phyloP scores from a whole-genome alignment of 257 asterid species.

The Salvia hispanica region DNA sequence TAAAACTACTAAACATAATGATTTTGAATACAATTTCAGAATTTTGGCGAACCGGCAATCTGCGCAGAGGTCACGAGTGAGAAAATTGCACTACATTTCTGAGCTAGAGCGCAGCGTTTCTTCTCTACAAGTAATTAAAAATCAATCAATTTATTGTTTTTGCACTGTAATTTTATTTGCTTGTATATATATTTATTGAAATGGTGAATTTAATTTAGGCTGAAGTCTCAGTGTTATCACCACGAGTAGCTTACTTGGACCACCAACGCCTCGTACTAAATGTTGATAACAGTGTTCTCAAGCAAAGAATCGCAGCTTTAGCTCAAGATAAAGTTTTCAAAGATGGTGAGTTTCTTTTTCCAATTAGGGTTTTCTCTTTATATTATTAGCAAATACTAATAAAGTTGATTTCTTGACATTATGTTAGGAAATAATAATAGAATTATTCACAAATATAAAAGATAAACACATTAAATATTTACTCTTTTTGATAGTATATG shows the following conservation, averaged over 20 bases:
- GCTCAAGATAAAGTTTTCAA: slow-evolving; percentile 92
- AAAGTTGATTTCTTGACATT: background rate
- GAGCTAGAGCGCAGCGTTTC: slow-evolving; percentile 90
- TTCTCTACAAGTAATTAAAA: slow-evolving; percentile 64
- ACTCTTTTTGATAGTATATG: no score
- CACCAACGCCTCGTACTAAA: slow-evolving; percentile 83
- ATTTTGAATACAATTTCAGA: slow-evolving; percentile 33
- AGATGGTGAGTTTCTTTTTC: slow-evolving; percentile 56
- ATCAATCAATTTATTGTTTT: no score
- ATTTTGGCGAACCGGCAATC: slow-evolving; percentile 95
- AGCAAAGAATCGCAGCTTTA: slow-evolving; percentile 93
- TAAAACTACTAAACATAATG: background rate
- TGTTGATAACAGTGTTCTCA: slow-evolving; percentile 88
- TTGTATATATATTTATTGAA: no score
- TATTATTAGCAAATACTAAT: no score
- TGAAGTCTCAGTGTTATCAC: slow-evolving; percentile 89
- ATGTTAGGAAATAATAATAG: background rate
- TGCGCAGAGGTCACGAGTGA: slow-evolving; percentile 92
- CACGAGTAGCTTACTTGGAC: slow-evolving; percentile 92
- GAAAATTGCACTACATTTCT: slow-evolving; percentile 86
- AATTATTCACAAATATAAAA: no score
- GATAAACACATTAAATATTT: no score
- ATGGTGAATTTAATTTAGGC: slow-evolving; percentile 47
- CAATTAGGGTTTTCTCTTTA: no score
- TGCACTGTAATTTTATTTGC: background rate